Base-by-base conservation (phyloP, 352 stramenopile genomes). In the Phytophthora sojae region DNA sequence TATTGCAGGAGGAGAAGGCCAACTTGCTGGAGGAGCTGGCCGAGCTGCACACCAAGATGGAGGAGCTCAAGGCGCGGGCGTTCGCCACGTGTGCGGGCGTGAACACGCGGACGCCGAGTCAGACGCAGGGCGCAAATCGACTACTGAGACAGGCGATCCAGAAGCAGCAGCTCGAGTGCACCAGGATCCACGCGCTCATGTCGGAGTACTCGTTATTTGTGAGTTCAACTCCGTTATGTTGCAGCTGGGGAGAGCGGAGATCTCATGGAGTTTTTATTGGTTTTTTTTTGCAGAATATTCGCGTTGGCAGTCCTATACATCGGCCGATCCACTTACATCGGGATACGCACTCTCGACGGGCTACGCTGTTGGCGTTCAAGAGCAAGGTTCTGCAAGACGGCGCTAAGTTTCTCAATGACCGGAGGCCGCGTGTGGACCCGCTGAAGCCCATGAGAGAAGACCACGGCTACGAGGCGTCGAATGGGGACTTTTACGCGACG, bases 141-240 rank as follows among this genome's bases (percentile, higher is more conserved):
- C 60, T 75, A 52, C 39, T 82, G 45, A 74, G 62, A 56, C 60
- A 61, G 17, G 71, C 69, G 3, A 72, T 82, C 23, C 63, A 73
- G 29, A 50, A 53, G 23, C 75, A 82, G 47, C 71, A 77, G 57
- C 49, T 76, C 30, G 64, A 72, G 30, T 69, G 63, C 25, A 78
- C 71, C 5, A 60, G 64, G n/a, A 70, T 75, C 15, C 71, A 80
- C 58, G 75, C 68, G 9, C 65, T 79, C 51, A 73, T 82, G 56
- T 79, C 63, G 12, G 71, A 82, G 50, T 80, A 78, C 37, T 75
- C 70, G 37, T 72, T 79, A 67, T 80, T 77, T 61, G 72, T 82
- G 59, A 29, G 65, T 69, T 47, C 14, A 19, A 21, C 1, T 14
- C 17, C 4, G 12, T 54, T 11, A 14, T 26, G n/a, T 45, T 11